These are phyloP conservation scores for Alternaria rosae DNA, from an alignment of 2,329 filamentous ascomycete species.

Conservation along the genomic window DNA sequence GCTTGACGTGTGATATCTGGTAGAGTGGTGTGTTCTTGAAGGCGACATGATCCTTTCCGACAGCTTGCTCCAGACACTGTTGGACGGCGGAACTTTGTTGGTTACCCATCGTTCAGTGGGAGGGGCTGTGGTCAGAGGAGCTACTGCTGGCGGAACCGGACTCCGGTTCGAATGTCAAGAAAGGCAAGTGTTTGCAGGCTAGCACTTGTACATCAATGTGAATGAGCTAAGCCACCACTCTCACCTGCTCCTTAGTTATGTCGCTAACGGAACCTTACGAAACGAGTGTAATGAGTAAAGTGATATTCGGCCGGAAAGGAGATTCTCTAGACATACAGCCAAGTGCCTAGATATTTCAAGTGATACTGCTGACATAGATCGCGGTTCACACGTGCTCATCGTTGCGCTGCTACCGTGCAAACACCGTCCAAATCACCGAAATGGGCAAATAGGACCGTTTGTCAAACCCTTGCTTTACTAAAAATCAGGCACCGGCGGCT, in stretches of 20 bases:
- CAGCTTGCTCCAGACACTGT: constrained; percentile 39
- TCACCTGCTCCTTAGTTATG: not conserved
- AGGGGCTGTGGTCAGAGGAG: not conserved
- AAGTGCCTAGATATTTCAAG: not conserved
- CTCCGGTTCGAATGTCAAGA: not conserved
- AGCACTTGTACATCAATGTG: not conserved
- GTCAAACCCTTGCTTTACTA: not conserved
- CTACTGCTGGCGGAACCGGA: not conserved
- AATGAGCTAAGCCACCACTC: not conserved
- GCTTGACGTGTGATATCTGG: constrained; percentile 43
- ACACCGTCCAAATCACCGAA: constrained; percentile 4
- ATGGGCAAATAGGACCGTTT: not conserved
- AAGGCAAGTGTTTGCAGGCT: not conserved
- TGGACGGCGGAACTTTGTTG: constrained; percentile 35
- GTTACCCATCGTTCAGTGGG: constrained; percentile 39
- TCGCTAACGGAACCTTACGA: not conserved
- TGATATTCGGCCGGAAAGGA: not conserved
- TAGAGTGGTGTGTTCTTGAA: constrained; percentile 35
- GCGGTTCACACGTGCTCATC: not conserved
- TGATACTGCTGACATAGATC: not conserved
- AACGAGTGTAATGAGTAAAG: not conserved
- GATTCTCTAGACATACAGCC: not conserved
- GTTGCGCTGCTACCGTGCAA: not conserved
- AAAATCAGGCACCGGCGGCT: not conserved
- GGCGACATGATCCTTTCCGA: constrained; percentile 35